These are phyloP conservation scores for Maudiozyma saulgeensis DNA, from an alignment of 805 yeast genomes.

Conservation along the genomic window DNA sequence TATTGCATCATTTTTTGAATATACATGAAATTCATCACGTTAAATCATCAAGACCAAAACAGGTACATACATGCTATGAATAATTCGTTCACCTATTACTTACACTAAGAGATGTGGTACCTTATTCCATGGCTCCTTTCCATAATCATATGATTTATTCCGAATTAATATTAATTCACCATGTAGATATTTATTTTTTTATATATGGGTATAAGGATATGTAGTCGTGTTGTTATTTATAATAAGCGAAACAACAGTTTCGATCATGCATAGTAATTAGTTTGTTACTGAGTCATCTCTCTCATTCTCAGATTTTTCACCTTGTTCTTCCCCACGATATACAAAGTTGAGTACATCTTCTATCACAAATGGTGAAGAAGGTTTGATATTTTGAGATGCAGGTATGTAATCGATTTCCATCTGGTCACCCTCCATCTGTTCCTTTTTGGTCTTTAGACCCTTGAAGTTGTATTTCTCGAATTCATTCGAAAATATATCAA, in stretches of 20 bases:
- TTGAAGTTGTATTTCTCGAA: constrained; percentile 50
- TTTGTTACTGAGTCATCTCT: not conserved
- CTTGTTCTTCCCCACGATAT: constrained; percentile 33
- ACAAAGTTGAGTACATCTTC: constrained; percentile 37
- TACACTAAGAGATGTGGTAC: not conserved
- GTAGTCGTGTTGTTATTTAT: not conserved
- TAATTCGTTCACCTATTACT: too few species aligned
- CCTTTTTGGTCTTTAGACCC: constrained; percentile 28
- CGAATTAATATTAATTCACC: not conserved
- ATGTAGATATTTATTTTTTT: not conserved
- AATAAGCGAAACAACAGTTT: not conserved
- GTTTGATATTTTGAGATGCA: constrained; percentile 26
- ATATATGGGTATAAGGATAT: not conserved
- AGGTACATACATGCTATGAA: too few species aligned
- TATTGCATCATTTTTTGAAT: too few species aligned
- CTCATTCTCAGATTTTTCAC: not conserved
- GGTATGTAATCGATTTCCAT: constrained; percentile 72
- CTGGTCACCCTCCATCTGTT: not conserved
- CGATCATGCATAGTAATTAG: not conserved
- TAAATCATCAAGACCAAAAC: too few species aligned
- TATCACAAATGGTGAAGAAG: constrained; percentile 26
- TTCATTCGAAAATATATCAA: constrained; percentile 41
- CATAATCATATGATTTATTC: not conserved
- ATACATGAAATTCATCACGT: too few species aligned
- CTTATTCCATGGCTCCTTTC: not conserved